Evolutionary conservation across 2,329 filamentous ascomycete genomes (phyloP), one percentile per base, ranked within the genome.

Genomic region (Aspergillus phoenicis): DNA sequence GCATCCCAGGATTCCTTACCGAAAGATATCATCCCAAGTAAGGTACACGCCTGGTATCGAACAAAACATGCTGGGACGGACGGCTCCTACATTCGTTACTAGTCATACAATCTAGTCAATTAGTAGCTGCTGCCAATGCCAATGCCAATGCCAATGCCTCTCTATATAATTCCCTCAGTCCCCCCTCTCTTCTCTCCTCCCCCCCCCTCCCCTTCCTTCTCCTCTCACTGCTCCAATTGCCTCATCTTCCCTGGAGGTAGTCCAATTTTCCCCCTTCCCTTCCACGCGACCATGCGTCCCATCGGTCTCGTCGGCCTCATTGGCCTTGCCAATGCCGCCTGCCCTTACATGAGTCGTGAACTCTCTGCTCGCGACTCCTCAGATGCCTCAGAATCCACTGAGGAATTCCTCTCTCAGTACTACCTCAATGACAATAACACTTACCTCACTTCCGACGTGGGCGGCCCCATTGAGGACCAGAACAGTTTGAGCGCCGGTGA

Each of bases 391-490:
- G 64, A 61, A 5, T 66, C 68, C 6, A 77, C 75, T 0, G 77
- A 80, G 49, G 67, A 77, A 8, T 80, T 79, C 55, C 65, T 83
- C 61, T 73, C 78, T 48, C 73, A 79, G 47, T 81, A 79, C 64
- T 77, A 77, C 22, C 68, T 81, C 5, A 82, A 88, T 60, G 86
- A 89, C 64, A 80, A 79, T 49, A 71, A 82, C 36, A 78, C 79
- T 2, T 88, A 78, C 71, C 72, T 89, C 66, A 91, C 89, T 0
- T 85, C 84, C 28, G 89, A 91, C 70, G 85, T 85, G 24, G 89
- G 89, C 10, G 87, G 85, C 0, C 88, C 88, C 0, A 87, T 91
- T 43, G 80, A 81, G 51, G 89, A 91, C 30, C 87, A 89, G 68
- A 80, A 83, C 63, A 89, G 86, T 67, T 76, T 91, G 39, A 88